Percentiles rank a stretch among this genome's conserved stretches.
Conservation (phyloP, 495 filamentous ascomycete species). For the Oidiodendron maius region DNA sequence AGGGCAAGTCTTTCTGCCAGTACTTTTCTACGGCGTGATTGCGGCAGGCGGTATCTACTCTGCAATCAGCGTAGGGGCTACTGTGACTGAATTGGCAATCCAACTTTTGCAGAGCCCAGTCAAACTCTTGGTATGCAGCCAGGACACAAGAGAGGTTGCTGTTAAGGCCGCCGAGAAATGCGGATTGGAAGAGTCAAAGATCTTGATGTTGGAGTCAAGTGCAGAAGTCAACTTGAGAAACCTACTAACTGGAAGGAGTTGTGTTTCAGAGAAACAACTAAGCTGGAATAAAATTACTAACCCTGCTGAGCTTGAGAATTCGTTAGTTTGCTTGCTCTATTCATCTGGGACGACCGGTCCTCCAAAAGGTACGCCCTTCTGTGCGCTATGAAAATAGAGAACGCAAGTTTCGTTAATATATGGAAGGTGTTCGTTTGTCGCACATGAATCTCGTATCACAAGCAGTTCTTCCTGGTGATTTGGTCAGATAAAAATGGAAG, state of each 20-base stretch:
- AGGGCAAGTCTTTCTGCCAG: conserved; percentile 39
- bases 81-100: conserved; percentile 33
- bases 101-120: conserved; percentile 29
- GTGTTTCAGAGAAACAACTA: not conserved
- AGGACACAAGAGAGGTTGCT: conserved; percentile 42
- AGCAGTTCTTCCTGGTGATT: conserved; percentile 39
- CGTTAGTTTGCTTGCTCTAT: conserved; percentile 67
- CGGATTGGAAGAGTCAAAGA: conserved; percentile 56
- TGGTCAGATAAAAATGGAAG: conserved; percentile 36
- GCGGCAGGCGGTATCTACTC: conserved; percentile 46
- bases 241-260: conserved; percentile 1
- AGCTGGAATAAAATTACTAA: conserved; percentile 28
- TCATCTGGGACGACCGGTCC: conserved; percentile 33
- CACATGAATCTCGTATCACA: conserved; percentile 66
- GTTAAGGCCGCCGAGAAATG: conserved; percentile 58
- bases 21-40: conserved; percentile 41
- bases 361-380: conserved; percentile 26
- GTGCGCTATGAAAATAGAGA: not conserved
- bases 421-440: conserved; percentile 60
- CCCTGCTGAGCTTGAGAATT: conserved; percentile 36
- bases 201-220: conserved; percentile 72
- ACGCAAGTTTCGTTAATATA: not conserved
- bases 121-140: conserved; percentile 22
- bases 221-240: conserved; percentile 58
- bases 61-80: conserved; percentile 34